These are phyloP conservation scores for Macrophomina tecta DNA, from an alignment of 2,329 filamentous ascomycete species.

Conservation along the genomic window DNA sequence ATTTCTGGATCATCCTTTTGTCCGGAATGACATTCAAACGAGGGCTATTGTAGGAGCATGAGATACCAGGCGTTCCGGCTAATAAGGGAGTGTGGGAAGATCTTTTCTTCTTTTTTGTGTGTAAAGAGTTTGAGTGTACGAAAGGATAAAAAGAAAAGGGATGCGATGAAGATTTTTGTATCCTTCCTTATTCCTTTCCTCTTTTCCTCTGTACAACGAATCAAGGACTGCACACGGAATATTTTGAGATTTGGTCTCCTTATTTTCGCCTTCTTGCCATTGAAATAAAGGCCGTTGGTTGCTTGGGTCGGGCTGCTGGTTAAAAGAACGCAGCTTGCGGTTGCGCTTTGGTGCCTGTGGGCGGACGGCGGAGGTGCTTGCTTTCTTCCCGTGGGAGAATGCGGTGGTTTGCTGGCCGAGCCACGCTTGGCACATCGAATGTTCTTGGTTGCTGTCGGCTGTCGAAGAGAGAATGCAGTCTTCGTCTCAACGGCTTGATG, in stretches of 20 bases:
- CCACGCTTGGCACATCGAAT: too few species aligned
- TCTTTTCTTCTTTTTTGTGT: neutral
- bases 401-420: too few species aligned
- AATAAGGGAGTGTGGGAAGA: neutral
- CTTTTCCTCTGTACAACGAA: constrained; percentile 11
- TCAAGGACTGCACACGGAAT: neutral
- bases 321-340: too few species aligned
- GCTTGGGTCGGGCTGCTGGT: too few species aligned
- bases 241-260: too few species aligned
- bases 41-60: constrained; percentile 12
- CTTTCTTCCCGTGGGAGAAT: too few species aligned
- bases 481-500: too few species aligned
- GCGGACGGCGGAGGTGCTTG: neutral
- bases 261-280: neutral
- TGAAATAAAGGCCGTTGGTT: too few species aligned
- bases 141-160: neutral
- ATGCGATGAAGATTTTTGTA: neutral
- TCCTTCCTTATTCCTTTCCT: neutral
- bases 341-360: neutral
- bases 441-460: too few species aligned
- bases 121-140: neutral
- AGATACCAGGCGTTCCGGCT: constrained; percentile 24
- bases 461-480: too few species aligned
- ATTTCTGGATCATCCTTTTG: too few species aligned
- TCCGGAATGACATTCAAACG: too few species aligned